A percentile compares a stretch with the other conserved stretches of the same genome.
Conservation (phyloP, 768 basidiomycete genomes). For the Ramaria sp. region DNA sequence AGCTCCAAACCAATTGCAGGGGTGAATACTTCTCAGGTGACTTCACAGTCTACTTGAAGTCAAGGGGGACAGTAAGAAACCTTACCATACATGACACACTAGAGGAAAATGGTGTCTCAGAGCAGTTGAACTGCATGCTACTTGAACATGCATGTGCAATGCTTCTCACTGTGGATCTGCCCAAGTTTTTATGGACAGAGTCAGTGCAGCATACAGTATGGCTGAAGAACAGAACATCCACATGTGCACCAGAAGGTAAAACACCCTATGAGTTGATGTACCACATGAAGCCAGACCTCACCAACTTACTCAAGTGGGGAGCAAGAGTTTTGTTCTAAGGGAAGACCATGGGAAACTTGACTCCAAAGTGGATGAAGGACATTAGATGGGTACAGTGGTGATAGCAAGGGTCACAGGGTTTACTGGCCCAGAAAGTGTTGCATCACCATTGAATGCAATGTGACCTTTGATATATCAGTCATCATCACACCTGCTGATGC, state of each 20-base stretch:
- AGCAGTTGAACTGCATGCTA: constrained; percentile 18
- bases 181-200: constrained; percentile 18
- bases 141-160: constrained; percentile 15
- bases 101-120: constrained; percentile 20
- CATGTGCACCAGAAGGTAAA: constrained; percentile 10
- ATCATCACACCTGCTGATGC: no score
- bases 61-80: no score
- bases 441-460: no score
- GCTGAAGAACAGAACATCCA: constrained; percentile 16
- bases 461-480: no score
- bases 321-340: background rate
- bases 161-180: constrained; percentile 12
- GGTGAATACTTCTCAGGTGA: constrained; percentile 31
- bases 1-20: constrained; percentile 14
- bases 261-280: constrained; percentile 17
- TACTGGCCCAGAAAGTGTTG: background rate
- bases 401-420: background rate
- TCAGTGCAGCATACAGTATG: constrained; percentile 15
- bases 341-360: background rate
- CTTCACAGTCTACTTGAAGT: constrained; percentile 12
- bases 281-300: constrained; percentile 19
- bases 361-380: no score
- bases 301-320: constrained; percentile 3
- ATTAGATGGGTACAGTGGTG: no score
- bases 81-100: no score